These are phyloP conservation scores for Didymella sp. DNA, from an alignment of 2,329 filamentous ascomycete species.

Conservation along the genomic window DNA sequence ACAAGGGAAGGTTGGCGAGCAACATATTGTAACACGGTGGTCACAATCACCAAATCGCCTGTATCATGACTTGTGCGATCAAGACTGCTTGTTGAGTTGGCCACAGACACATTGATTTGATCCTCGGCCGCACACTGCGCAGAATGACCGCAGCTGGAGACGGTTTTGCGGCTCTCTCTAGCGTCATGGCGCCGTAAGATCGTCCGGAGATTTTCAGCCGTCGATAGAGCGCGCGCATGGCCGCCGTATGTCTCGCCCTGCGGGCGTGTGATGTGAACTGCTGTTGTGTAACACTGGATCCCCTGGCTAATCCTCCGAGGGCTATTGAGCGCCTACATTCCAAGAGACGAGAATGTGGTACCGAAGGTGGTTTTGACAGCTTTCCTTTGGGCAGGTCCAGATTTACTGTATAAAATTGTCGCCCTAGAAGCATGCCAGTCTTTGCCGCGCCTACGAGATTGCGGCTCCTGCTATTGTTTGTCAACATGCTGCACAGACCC, in stretches of 20 bases:
- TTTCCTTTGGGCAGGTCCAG: constrained; percentile 1
- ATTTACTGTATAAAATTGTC: constrained; percentile 12
- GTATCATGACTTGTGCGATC: constrained; percentile 4
- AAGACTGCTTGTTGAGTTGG: neutral
- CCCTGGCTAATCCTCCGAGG: constrained; percentile 14
- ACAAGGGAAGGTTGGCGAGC: neutral
- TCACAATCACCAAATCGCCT: neutral
- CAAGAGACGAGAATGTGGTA: constrained; percentile 14
- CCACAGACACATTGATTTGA: neutral
- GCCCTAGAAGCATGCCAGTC: constrained; percentile 10
- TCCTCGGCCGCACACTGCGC: neutral
- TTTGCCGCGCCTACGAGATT: constrained; percentile 4
- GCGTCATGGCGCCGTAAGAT: constrained; percentile 4
- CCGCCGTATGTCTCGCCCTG: constrained; percentile 16
- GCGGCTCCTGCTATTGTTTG: constrained; percentile 2
- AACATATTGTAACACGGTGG: constrained; percentile 9
- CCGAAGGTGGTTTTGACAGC: neutral
- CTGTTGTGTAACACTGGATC: constrained; percentile 23
- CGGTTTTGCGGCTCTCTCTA: constrained; percentile 1
- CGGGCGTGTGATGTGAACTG: constrained; percentile 5
- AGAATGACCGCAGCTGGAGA: neutral
- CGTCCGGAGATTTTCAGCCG: constrained; percentile 6
- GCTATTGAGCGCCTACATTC: constrained; percentile 14
- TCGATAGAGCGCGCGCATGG: constrained; percentile 10
- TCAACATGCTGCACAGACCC: neutral